Evolutionary conservation across 768 basidiomycete species (phyloP), one percentile per base, ranked within the genome.

Genomic region (Dendrothele bispora): DNA sequence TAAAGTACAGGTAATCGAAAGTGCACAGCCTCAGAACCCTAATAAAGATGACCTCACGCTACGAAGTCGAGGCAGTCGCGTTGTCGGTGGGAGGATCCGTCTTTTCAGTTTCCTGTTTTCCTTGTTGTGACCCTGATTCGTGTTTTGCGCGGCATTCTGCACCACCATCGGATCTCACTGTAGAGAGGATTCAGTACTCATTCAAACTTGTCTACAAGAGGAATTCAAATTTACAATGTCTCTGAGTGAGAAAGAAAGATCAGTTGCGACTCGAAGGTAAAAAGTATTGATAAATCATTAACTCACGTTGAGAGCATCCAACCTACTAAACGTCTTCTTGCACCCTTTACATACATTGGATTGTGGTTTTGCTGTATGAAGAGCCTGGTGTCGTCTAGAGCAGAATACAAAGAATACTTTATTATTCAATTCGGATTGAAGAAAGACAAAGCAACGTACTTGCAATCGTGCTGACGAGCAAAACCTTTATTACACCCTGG

Each of bases 381-480:
- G 74, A 2, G 91, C 88, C 70, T 93, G 91, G 62, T 95, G 94
- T 27, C 94, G 87, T 64, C 88, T 89, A 62, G 29, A n/a, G n/a
- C n/a, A n/a, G n/a, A n/a, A n/a, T n/a, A n/a, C n/a, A 39, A 52
- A 50, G 18, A 15, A 37, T 7, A 45, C 35, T 35, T 34, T 43
- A 40, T 49, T 34, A 48, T 55, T 12, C 51, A 43, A 40, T 39
- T 11, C 21, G 15, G 34, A 39, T 30, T 30, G 26, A 39, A 24
- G 27, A 36, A 42, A 30, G 54, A 35, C 27, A 48, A 43, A 38
- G 22, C 34, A 15, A 83, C 88, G 62, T 61, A 89, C 86, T 97
- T 97, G 88, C 93, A 95, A 63, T 98, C 94, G 65, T 98, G 94
- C 64, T 95, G 91, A 37, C 94, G 80, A 42, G 94, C 94, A 63